phyloP scores from a whole-genome alignment of 768 basidiomycete species.

The Agaricus blazei region DNA sequence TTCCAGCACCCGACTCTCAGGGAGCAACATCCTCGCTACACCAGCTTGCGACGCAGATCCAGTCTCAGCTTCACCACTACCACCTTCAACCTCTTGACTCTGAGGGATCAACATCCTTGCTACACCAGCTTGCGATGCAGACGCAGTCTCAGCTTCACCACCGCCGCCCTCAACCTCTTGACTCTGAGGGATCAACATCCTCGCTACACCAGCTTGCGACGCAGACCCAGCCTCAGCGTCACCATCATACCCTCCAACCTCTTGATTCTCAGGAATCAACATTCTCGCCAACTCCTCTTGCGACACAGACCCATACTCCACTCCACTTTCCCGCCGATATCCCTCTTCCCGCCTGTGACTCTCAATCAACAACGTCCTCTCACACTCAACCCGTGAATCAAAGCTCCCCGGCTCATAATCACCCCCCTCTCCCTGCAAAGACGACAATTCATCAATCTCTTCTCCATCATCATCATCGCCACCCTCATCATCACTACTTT shows the following conservation, averaged over 20 bases:
- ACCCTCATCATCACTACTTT: neutral
- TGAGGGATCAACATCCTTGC: neutral
- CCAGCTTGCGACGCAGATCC: neutral
- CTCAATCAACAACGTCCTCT: no score
- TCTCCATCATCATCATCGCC: neutral
- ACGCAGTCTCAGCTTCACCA: neutral
- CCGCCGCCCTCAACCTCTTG: neutral
- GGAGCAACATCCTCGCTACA: neutral
- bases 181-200: neutral
- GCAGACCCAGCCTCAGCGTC: neutral
- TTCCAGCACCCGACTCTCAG: neutral
- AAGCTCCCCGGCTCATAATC: no score
- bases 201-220: neutral
- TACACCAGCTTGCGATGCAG: neutral
- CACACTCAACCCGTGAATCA: no score
- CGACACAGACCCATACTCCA: neutral
- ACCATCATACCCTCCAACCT: neutral
- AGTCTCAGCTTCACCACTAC: neutral
- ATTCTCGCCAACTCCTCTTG: neutral
- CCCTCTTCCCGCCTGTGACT: no score
- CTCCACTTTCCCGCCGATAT: no score
- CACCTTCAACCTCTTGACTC: neutral
- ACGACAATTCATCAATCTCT: slow-evolving; percentile 4
- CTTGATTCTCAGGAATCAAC: neutral
- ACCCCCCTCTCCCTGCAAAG: neutral